A percentile compares a stretch with the other conserved stretches of the same genome.
Conservation (phyloP, 2,329 filamentous ascomycete genomes). For the Fusarium coicis region DNA sequence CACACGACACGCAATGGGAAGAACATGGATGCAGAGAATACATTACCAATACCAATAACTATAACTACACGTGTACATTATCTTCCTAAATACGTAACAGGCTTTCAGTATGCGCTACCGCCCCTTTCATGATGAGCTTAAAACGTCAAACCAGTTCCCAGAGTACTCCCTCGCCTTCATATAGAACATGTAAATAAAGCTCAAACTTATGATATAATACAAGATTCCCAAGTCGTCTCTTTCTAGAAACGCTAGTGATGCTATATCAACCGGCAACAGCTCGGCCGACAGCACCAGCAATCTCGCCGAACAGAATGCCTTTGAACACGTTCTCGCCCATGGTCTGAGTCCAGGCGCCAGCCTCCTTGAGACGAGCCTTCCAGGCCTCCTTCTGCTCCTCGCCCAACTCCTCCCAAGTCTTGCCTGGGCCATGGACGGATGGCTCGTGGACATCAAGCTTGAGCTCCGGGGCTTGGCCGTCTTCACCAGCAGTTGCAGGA, state of each 20-base stretch:
- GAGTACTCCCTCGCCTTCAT: slow-evolving; percentile 11
- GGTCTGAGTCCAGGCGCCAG: slow-evolving; percentile 81
- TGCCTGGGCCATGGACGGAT: slow-evolving; percentile 62
- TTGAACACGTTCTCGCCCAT: slow-evolving; percentile 82
- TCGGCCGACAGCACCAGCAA: slow-evolving; percentile 70
- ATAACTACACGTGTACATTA: slow-evolving; percentile 2
- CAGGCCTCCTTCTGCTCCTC: slow-evolving; percentile 72
- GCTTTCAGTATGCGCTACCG: background rate
- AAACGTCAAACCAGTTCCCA: background rate
- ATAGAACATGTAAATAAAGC: slow-evolving; percentile 12
- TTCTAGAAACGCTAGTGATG: background rate
- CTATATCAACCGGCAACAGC: slow-evolving; percentile 55
- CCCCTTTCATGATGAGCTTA: background rate
- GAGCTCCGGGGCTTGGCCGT: slow-evolving; percentile 41
- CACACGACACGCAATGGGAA: background rate
- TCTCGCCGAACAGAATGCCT: slow-evolving; percentile 80
- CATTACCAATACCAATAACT: background rate
- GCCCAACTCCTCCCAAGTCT: slow-evolving; percentile 77
- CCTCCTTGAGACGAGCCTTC: slow-evolving; percentile 74
- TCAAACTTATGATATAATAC: slow-evolving; percentile 17
- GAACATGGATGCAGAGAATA: background rate
- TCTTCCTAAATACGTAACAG: slow-evolving; percentile 5
- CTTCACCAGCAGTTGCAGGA: slow-evolving; percentile 31
- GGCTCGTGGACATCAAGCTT: slow-evolving; percentile 59
- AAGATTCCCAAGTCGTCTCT: background rate